phyloP scores from a whole-genome alignment of 176 grass and related monocot genomes.

The Urochloa ruziziensis region DNA sequence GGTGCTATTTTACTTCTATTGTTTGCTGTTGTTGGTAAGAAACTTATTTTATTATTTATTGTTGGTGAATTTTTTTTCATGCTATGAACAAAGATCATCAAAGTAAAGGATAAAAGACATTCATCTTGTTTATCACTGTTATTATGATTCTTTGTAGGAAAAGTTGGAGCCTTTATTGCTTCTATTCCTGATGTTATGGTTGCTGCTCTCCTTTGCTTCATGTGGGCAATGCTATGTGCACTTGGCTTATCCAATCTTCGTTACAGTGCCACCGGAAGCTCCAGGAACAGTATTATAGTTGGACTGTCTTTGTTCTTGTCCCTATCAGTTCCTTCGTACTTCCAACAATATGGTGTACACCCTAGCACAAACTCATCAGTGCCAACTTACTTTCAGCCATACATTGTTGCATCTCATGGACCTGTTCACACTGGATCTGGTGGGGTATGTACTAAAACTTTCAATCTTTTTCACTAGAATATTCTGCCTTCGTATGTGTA shows the following conservation, averaged over 20 bases:
- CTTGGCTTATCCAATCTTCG: slow-evolving; percentile 97
- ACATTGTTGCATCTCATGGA: slow-evolving; percentile 85
- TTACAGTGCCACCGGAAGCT: slow-evolving; percentile 93
- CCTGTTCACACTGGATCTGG: slow-evolving; percentile 66
- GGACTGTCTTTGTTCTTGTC: slow-evolving; percentile 89
- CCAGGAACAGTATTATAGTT: slow-evolving; percentile 90
- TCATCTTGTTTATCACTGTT: slow-evolving; percentile 27
- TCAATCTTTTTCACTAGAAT: not conserved
- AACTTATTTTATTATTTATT: not conserved
- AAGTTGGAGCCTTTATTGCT: slow-evolving; percentile 93
- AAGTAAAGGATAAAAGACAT: not conserved
- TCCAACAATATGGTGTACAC: slow-evolving; percentile 72
- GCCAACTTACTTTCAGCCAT: slow-evolving; percentile 86
- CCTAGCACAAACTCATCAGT: slow-evolving; percentile 67
- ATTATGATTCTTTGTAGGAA: slow-evolving; percentile 53
- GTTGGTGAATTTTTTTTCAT: not conserved
- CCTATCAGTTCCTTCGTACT: slow-evolving; percentile 89
- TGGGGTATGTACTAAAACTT: slow-evolving; percentile 67
- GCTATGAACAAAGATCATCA: not conserved
- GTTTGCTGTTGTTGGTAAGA: slow-evolving; percentile 81
- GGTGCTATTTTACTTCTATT: slow-evolving; percentile 83
- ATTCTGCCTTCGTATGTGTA: not conserved
- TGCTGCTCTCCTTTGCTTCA: slow-evolving; percentile 92
- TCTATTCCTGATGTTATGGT: slow-evolving; percentile 98
- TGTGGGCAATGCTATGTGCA: slow-evolving; percentile 93